phyloP scores from a whole-genome alignment of 2,329 filamentous ascomycete genomes.

The Botryosphaeria dothidea region DNA sequence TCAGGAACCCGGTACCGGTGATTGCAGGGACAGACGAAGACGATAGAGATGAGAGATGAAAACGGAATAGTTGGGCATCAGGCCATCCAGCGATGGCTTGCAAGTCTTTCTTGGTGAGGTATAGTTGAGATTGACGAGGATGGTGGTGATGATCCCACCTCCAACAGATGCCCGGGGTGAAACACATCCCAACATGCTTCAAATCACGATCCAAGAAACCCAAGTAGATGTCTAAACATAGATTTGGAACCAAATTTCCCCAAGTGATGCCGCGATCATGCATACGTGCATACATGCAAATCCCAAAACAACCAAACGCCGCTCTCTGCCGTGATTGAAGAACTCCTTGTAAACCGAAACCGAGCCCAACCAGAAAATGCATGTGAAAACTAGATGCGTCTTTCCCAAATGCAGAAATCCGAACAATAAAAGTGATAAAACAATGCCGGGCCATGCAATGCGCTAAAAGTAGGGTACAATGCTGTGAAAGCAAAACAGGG shows the following conservation, averaged over 20 bases:
- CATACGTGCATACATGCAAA: conserved; percentile 3
- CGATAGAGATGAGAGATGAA: background rate
- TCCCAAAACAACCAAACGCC: background rate
- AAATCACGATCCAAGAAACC: background rate
- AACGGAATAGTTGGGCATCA: background rate
- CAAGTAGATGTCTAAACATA: conserved; percentile 12
- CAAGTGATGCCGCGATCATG: conserved; percentile 3
- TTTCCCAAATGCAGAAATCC: background rate
- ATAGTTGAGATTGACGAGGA: background rate
- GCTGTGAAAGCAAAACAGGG: background rate
- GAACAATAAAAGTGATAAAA: background rate
- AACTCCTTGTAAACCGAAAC: background rate
- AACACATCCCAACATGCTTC: background rate
- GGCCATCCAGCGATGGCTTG: background rate
- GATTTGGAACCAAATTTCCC: background rate
- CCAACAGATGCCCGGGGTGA: no score
- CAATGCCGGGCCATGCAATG: background rate
- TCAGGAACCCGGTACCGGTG: background rate
- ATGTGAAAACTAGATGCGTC: background rate
- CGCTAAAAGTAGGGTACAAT: background rate
- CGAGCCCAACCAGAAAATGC: background rate
- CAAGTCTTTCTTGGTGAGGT: background rate
- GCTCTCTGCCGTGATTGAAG: background rate
- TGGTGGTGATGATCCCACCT: background rate
- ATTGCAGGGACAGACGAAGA: background rate